Percentiles rank a stretch among this genome's conserved stretches.
Evolutionary conservation across 306 rosid genomes (phyloP).

Genomic region (Trifolium pratense): DNA sequence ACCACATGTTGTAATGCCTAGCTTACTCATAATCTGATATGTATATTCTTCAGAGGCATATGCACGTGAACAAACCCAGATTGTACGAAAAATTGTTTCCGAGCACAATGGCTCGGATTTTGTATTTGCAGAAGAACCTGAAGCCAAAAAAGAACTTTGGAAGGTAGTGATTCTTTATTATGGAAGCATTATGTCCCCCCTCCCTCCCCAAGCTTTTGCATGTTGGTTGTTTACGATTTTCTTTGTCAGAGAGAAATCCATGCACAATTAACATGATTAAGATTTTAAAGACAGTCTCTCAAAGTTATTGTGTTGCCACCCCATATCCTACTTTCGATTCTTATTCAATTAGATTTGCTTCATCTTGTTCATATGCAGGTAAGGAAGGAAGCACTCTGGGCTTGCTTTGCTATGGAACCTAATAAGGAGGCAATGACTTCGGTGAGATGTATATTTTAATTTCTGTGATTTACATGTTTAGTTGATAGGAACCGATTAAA

Average conservation of each 20-base stretch:
- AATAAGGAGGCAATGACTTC: constrained; percentile 80
- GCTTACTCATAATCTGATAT: constrained; percentile 18
- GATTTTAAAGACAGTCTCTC: constrained; percentile 21
- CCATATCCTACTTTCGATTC: constrained; percentile 1
- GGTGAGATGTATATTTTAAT: constrained; percentile 47
- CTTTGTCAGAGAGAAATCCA: constrained; percentile 1
- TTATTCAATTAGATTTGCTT: constrained; percentile 28
- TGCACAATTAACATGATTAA: constrained; percentile 10
- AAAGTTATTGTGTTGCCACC: constrained; percentile 22
- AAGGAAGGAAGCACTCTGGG: constrained; percentile 97
- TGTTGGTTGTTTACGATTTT: constrained; percentile 24
- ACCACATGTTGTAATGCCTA: constrained; percentile 27
- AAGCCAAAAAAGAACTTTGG: constrained; percentile 90
- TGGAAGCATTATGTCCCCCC: constrained; percentile 1
- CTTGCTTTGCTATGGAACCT: constrained; percentile 89
- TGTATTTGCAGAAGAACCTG: constrained; percentile 88
- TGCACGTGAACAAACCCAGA: constrained; percentile 88
- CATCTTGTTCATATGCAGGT: constrained; percentile 55
- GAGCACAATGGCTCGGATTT: constrained; percentile 96
- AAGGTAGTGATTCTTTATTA: constrained; percentile 54
- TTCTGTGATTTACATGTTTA: constrained; percentile 20
- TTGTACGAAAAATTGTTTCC: constrained; percentile 77
- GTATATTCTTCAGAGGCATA: constrained; percentile 72
- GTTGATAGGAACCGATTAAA: constrained; percentile 30
- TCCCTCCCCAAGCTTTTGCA: neutral